Conservation (phyloP, 2,329 filamentous ascomycete genomes). For the Pseudogymnoascus sp. region DNA sequence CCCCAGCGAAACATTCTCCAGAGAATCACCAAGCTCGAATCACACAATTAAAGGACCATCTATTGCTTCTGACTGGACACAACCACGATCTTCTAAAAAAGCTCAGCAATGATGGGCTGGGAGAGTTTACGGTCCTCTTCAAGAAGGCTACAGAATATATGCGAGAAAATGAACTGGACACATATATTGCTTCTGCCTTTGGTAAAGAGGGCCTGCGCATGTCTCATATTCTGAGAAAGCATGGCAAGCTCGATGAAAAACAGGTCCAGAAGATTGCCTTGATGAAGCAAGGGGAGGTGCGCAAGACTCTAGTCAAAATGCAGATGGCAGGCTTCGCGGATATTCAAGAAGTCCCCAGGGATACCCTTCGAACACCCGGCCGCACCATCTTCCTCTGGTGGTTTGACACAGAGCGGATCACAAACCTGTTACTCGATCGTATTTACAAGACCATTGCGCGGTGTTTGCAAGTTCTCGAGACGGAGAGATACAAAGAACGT, state of each 20-base stretch:
- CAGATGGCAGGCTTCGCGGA: constrained; percentile 82
- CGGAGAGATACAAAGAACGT: constrained; percentile 66
- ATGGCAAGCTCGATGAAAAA: constrained; percentile 94
- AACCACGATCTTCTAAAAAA: constrained; percentile 62
- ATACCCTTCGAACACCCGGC: constrained; percentile 72
- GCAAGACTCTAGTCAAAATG: constrained; percentile 77
- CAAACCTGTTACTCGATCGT: constrained; percentile 66
- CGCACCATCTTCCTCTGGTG: constrained; percentile 89
- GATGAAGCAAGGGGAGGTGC: constrained; percentile 78
- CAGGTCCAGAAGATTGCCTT: constrained; percentile 73
- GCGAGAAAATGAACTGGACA: constrained; percentile 73
- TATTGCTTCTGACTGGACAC: constrained; percentile 66
- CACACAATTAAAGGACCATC: constrained; percentile 62
- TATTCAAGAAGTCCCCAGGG: constrained; percentile 88
- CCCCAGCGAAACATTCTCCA: constrained; percentile 13
- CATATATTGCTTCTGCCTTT: constrained; percentile 70
- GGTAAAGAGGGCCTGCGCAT: constrained; percentile 73
- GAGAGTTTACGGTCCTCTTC: constrained; percentile 82
- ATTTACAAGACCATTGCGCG: constrained; percentile 87
- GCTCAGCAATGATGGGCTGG: constrained; percentile 55
- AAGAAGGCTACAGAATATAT: constrained; percentile 63
- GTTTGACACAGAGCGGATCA: constrained; percentile 71
- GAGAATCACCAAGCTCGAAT: constrained; percentile 38
- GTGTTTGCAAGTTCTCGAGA: constrained; percentile 70
- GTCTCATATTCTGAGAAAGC: constrained; percentile 75